Evolutionary conservation across 352 stramenopile species (phyloP).

Genomic region (Globisporangium uncinulatum): DNA sequence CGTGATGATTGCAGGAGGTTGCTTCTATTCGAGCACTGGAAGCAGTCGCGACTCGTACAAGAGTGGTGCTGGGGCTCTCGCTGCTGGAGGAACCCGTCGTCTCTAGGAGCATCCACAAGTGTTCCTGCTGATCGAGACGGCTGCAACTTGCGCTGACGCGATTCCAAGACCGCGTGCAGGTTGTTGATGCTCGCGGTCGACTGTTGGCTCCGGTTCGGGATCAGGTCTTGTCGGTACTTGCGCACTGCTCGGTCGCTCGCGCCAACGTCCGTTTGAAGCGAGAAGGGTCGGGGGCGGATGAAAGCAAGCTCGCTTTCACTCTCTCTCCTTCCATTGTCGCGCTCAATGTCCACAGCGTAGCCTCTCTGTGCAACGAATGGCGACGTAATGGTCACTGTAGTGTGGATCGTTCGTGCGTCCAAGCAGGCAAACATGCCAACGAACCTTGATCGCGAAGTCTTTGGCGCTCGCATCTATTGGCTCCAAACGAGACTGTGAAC

Average conservation of each 20-base stretch:
- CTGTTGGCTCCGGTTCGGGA: constrained; percentile 49
- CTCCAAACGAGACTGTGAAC: not conserved
- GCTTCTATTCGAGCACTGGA: constrained; percentile 32
- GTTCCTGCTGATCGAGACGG: constrained; percentile 16
- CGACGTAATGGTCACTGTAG: not conserved
- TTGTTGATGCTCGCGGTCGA: constrained; percentile 34
- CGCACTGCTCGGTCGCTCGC: constrained; percentile 56
- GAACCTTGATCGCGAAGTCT: constrained; percentile 52
- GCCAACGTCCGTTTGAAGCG: constrained; percentile 42
- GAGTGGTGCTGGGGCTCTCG: not conserved
- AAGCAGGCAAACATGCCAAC: too few species aligned
- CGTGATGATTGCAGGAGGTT: not conserved
- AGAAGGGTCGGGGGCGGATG: constrained; percentile 31
- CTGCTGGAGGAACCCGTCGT: too few species aligned
- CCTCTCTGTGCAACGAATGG: constrained; percentile 30
- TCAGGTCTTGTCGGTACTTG: constrained; percentile 61
- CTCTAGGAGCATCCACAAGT: not conserved
- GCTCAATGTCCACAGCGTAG: constrained; percentile 41
- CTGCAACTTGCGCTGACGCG: constrained; percentile 10
- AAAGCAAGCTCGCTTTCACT: constrained; percentile 17
- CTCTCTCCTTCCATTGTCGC: constrained; percentile 3
- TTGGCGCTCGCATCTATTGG: constrained; percentile 58
- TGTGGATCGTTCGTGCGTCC: not conserved
- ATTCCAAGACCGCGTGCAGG: constrained; percentile 9
- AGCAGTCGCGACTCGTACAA: constrained; percentile 48